Conservation (phyloP, 345 rosid genomes). For the Salix koriyanagi region DNA sequence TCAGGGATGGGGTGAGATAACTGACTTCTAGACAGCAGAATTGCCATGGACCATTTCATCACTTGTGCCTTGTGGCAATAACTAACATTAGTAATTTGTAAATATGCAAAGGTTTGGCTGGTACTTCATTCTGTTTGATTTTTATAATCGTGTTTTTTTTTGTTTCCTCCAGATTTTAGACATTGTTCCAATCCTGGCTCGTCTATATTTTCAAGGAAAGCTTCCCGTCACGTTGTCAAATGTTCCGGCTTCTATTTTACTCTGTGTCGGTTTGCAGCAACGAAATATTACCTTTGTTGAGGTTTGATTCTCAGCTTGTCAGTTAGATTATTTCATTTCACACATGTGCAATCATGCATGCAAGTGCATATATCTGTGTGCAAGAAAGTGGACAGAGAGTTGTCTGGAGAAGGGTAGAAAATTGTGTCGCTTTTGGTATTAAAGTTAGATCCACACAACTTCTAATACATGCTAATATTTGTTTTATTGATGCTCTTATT, state of each 20-base stretch:
- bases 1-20: neutral
- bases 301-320: slow-evolving; percentile 43
- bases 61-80: neutral
- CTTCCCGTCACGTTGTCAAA: slow-evolving; percentile 69
- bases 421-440: neutral
- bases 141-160: neutral
- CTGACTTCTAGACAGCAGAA: neutral
- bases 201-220: slow-evolving; percentile 70
- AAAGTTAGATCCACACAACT: neutral
- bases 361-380: neutral
- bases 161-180: slow-evolving; percentile 51
- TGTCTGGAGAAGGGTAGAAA: neutral
- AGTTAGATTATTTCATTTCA: neutral
- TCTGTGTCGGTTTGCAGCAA: slow-evolving; percentile 83
- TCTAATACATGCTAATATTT: neutral
- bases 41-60: neutral
- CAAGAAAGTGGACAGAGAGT: neutral
- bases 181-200: slow-evolving; percentile 64
- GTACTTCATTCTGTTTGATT: neutral
- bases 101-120: neutral
- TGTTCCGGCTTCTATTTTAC: slow-evolving; percentile 76
- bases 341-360: neutral
- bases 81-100: neutral
- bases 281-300: slow-evolving; percentile 54
- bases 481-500: neutral